These are phyloP conservation scores for Neobulgaria alba DNA, from an alignment of 2,329 filamentous ascomycete genomes.

Conservation along the genomic window DNA sequence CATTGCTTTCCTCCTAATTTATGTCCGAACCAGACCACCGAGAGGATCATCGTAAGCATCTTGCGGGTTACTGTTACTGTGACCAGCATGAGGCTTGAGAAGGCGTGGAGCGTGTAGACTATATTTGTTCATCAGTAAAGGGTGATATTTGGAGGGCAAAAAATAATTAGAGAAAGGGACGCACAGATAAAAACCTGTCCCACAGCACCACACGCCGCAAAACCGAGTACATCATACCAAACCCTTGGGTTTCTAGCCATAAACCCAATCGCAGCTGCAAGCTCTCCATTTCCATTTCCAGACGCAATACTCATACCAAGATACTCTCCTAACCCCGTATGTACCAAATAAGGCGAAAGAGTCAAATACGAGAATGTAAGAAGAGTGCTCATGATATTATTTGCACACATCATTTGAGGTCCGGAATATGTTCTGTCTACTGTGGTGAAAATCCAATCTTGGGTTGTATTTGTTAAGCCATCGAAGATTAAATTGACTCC, in stretches of 20 bases:
- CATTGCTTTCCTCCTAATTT: conserved; percentile 81
- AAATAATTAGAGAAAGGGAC: conserved; percentile 24
- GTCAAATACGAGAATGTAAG: conserved; percentile 72
- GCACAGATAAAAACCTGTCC: conserved; percentile 92
- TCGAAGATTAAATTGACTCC: conserved; percentile 90
- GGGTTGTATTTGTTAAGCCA: conserved; percentile 90
- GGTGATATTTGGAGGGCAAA: neutral
- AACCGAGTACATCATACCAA: conserved; percentile 80
- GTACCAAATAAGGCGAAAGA: conserved; percentile 69
- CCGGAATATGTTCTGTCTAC: conserved; percentile 79
- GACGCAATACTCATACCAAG: conserved; percentile 54
- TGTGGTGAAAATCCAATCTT: conserved; percentile 82
- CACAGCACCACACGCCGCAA: conserved; percentile 81
- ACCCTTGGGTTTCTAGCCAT: conserved; percentile 72
- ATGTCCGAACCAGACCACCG: conserved; percentile 91
- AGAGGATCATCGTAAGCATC: conserved; percentile 98
- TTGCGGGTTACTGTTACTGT: conserved; percentile 97
- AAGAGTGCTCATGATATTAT: conserved; percentile 78
- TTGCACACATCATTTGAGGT: conserved; percentile 99
- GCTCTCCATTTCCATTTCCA: conserved; percentile 64
- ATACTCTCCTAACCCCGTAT: conserved; percentile 55
- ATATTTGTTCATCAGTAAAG: neutral
- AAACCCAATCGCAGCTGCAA: conserved; percentile 72
- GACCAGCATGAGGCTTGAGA: conserved; percentile 84
- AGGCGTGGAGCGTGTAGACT: conserved; percentile 88